Evolutionary conservation across 1,284 basidiomycete species (phyloP).

Genomic region (Heterobasidion annosum): DNA sequence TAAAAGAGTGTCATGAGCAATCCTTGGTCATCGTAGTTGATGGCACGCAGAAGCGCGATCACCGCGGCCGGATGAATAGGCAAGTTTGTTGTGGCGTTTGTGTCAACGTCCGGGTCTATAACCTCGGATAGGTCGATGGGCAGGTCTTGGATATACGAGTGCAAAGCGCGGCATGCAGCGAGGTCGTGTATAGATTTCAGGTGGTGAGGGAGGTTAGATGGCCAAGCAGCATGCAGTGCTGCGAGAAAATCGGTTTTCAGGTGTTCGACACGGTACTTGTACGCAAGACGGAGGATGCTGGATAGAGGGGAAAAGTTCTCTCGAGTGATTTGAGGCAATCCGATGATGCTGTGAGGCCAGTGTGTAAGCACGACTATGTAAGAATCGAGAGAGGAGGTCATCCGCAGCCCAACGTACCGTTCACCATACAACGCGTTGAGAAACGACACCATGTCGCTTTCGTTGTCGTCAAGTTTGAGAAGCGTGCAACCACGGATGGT

Average conservation of each 20-base stretch:
- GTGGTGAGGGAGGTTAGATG: conserved; percentile 4
- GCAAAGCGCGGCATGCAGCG: neutral
- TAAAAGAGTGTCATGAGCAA: conserved; percentile 20
- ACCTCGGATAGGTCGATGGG: too few relatives aligned
- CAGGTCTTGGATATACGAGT: too few relatives aligned
- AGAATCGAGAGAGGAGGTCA: neutral
- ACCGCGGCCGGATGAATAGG: conserved; percentile 17
- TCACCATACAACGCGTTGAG: conserved; percentile 10
- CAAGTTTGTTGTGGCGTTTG: conserved; percentile 9
- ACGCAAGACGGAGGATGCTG: conserved; percentile 12
- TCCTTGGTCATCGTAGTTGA: conserved; percentile 11
- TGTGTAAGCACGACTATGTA: neutral
- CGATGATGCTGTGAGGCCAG: conserved; percentile 10
- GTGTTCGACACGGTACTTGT: conserved; percentile 9
- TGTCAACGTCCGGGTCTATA: neutral
- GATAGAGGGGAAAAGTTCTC: conserved; percentile 16
- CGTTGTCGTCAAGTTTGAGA: conserved; percentile 4
- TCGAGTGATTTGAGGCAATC: conserved; percentile 14
- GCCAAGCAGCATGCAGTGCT: conserved; percentile 6
- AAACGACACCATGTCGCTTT: conserved; percentile 9
- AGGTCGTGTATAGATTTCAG: neutral
- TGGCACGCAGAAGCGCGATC: conserved; percentile 18
- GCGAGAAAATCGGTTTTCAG: conserved; percentile 4
- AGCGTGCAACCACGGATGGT: conserved; percentile 1
- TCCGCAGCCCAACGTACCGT: conserved; percentile 4